Conservation (phyloP, 2,329 filamentous ascomycete genomes). For the Penicillium sp. region DNA sequence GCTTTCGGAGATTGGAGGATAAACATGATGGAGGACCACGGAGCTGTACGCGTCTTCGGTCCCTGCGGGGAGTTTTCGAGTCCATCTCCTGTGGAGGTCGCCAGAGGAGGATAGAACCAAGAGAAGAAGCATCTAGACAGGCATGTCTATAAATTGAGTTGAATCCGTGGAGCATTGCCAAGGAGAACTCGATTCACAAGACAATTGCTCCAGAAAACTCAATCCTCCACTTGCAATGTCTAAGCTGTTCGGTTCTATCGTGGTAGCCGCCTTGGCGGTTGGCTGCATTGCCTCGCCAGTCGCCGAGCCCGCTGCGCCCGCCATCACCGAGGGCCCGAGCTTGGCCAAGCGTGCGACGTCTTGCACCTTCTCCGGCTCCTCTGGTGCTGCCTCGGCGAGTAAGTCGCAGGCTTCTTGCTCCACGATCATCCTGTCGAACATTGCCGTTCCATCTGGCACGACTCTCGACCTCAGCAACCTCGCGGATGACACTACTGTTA, state of each 20-base stretch:
- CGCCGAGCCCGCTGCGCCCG: constrained; percentile 17
- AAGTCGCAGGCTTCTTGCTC: constrained; percentile 20
- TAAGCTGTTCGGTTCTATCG: constrained; percentile 5
- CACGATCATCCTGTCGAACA: constrained; percentile 17
- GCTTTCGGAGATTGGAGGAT: constrained; percentile 4
- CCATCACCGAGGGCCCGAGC: constrained; percentile 16
- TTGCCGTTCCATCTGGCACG: constrained; percentile 20
- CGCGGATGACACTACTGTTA: constrained; percentile 20
- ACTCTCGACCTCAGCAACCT: constrained; percentile 21
- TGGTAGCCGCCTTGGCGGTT: constrained; percentile 11
- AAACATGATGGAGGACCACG: neutral
- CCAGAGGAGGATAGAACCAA: neutral
- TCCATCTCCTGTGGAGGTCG: neutral
- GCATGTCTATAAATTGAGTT: neutral
- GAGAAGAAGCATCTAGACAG: neutral
- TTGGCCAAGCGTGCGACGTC: constrained; percentile 19
- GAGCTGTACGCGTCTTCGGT: neutral
- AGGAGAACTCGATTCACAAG: neutral
- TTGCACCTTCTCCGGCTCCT: constrained; percentile 21
- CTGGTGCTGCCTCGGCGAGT: constrained; percentile 15
- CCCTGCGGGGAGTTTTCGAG: neutral
- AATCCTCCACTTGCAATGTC: neutral
- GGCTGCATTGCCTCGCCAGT: constrained; percentile 11
- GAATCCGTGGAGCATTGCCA: neutral
- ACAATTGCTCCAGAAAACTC: neutral